Percentiles rank a stretch among this genome's conserved stretches.
Evolutionary conservation across 2,329 filamentous ascomycete genomes (phyloP).

Genomic region (Fusarium nanum): DNA sequence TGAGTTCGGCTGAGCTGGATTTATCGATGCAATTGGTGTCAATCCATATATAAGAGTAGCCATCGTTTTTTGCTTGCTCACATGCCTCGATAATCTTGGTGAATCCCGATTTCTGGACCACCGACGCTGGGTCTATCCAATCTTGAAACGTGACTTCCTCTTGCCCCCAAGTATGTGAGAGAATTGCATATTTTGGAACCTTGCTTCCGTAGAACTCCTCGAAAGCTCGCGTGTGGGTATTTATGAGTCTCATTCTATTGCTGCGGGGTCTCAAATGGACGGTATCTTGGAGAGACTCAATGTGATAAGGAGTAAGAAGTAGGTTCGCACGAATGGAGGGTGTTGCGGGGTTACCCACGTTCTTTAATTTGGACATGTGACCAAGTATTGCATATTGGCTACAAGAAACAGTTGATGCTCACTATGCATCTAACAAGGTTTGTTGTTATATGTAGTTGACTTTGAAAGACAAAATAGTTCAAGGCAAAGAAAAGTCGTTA

Average conservation of each 20-base stretch:
- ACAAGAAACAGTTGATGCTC: not conserved
- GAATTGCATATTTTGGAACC: not conserved
- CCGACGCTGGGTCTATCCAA: not conserved
- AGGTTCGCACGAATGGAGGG: not conserved
- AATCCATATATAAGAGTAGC: not conserved
- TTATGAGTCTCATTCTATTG: not conserved
- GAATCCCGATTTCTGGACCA: not conserved
- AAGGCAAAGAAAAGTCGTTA: too few relatives aligned
- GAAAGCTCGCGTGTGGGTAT: not conserved
- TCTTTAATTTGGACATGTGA: too few relatives aligned
- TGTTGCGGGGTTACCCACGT: not conserved
- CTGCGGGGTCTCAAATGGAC: rapidly evolving
- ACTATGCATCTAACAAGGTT: too few relatives aligned
- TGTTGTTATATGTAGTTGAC: too few relatives aligned
- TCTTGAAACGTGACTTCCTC: not conserved
- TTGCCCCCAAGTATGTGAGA: not conserved
- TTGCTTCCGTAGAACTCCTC: not conserved
- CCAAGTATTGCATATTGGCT: not conserved
- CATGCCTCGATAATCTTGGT: not conserved
- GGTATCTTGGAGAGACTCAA: rapidly evolving
- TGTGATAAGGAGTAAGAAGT: not conserved
- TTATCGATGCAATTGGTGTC: not conserved
- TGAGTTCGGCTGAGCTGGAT: not conserved
- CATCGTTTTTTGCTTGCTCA: not conserved
- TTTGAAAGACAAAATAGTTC: too few relatives aligned